Percentiles rank a stretch among this genome's conserved stretches.
Conservation (phyloP, 2,329 filamentous ascomycete genomes). For the Penicillium paneum region DNA sequence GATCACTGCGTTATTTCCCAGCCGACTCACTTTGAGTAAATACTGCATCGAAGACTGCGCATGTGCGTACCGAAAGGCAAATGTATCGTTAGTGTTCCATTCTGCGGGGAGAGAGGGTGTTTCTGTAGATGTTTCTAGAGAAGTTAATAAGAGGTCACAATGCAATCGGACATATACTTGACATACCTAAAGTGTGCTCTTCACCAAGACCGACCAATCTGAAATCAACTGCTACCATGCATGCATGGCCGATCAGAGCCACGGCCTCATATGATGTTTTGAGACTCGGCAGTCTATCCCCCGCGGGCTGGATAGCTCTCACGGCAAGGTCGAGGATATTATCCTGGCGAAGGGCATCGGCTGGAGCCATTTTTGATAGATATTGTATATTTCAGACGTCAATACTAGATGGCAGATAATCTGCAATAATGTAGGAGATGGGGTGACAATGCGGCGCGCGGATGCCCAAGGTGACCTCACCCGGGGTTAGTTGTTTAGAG, state of each 20-base stretch:
- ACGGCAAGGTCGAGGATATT: conserved; percentile 34
- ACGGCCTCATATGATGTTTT: conserved; percentile 69
- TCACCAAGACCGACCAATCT: conserved; percentile 79
- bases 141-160: not conserved
- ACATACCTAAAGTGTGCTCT: conserved; percentile 66
- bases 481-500: not conserved
- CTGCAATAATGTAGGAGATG: not conserved
- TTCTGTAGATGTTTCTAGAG: conserved; percentile 29
- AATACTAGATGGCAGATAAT: not conserved
- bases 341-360: conserved; percentile 27
- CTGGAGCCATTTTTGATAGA: conserved; percentile 9
- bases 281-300: conserved; percentile 29
- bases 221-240: conserved; percentile 77
- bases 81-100: conserved; percentile 74
- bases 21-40: conserved; percentile 74
- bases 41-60: conserved; percentile 80
- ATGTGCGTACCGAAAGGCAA: conserved; percentile 84
- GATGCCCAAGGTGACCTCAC: not conserved
- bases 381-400: not conserved
- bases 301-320: conserved; percentile 30
- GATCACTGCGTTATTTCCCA: conserved; percentile 80
- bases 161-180: not conserved
- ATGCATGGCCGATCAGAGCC: conserved; percentile 78
- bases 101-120: conserved; percentile 59
- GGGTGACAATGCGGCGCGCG: not conserved